Conservation (phyloP, 2,329 filamentous ascomycete species). For the Aureobasidium subglaciale region DNA sequence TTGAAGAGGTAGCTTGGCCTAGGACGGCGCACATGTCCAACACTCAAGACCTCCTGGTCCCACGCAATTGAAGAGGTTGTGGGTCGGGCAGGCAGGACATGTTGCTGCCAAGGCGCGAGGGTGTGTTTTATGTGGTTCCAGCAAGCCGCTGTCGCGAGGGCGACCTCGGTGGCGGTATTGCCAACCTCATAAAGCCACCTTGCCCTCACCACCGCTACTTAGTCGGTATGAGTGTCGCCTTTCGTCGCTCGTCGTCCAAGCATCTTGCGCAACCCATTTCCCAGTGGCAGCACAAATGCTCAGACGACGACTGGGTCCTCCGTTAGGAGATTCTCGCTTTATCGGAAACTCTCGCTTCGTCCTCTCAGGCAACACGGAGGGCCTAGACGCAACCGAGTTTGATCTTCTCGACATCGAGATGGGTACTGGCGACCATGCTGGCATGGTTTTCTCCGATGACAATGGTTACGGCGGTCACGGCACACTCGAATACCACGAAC, state of each 20-base stretch:
- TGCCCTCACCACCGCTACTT: too few relatives aligned
- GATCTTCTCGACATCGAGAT: not conserved
- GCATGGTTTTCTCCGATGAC: not conserved
- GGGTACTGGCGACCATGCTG: not conserved
- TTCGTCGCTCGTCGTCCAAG: too few relatives aligned
- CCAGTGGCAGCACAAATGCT: too few relatives aligned
- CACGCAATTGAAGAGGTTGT: not conserved
- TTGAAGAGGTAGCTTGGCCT: not conserved
- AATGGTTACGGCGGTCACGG: not conserved
- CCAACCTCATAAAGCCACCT: too few relatives aligned
- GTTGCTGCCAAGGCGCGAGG: not conserved
- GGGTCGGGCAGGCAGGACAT: not conserved
- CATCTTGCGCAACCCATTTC: too few relatives aligned
- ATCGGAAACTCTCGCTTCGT: too few relatives aligned
- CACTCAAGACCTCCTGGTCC: not conserved
- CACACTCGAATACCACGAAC: not conserved
- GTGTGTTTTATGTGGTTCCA: not conserved
- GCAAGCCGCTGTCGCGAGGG: too few relatives aligned
- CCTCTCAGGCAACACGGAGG: too few relatives aligned
- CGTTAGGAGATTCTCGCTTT: too few relatives aligned
- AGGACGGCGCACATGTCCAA: not conserved
- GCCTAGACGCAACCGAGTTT: not conserved
- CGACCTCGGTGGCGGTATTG: too few relatives aligned
- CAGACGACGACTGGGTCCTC: too few relatives aligned
- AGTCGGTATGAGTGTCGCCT: too few relatives aligned